These are phyloP conservation scores for Tillandsia fasciculata DNA, from an alignment of 176 grass and related monocot genomes.

Conservation along the genomic window DNA sequence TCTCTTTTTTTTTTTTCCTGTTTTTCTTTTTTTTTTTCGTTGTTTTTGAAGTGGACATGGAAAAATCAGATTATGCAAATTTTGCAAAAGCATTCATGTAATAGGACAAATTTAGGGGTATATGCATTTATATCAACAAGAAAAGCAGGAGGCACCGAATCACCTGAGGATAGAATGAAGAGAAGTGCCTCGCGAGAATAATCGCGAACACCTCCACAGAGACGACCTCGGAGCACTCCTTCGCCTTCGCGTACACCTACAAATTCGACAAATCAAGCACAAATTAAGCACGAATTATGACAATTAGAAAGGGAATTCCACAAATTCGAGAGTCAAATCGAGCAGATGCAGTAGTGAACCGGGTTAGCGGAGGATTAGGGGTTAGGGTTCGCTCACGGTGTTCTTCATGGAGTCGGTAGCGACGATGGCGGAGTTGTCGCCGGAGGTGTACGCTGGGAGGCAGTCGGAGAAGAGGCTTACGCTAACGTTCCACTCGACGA, in stretches of 20 bases:
- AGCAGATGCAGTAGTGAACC: too few relatives aligned
- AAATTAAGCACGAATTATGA: too few relatives aligned
- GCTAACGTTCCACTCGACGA: slow-evolving; percentile 82
- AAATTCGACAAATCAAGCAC: not conserved
- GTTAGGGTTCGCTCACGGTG: slow-evolving; percentile 27
- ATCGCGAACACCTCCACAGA: slow-evolving; percentile 78
- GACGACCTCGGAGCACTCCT: slow-evolving; percentile 62
- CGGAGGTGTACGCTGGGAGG: slow-evolving; percentile 73
- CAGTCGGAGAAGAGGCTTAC: slow-evolving; percentile 76
- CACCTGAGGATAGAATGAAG: slow-evolving; percentile 59
- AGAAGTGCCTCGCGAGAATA: slow-evolving; percentile 73
- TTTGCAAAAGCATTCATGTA: too few relatives aligned
- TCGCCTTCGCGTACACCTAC: slow-evolving; percentile 91
- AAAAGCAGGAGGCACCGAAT: not conserved
- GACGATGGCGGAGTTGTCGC: slow-evolving; percentile 79
- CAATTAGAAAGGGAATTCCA: too few relatives aligned
- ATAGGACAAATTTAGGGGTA: too few relatives aligned
- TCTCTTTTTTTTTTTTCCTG: too few relatives aligned
- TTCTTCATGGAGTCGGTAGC: slow-evolving; percentile 99
- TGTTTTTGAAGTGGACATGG: too few relatives aligned
- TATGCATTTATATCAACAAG: too few relatives aligned
- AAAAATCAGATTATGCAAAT: too few relatives aligned
- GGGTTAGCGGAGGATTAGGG: too few relatives aligned
- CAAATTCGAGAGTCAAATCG: too few relatives aligned
- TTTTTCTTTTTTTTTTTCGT: too few relatives aligned